Percentiles rank a stretch among this genome's conserved stretches.
Evolutionary conservation across 495 filamentous ascomycete genomes (phyloP).

Genomic region (Xylaria cubensis): DNA sequence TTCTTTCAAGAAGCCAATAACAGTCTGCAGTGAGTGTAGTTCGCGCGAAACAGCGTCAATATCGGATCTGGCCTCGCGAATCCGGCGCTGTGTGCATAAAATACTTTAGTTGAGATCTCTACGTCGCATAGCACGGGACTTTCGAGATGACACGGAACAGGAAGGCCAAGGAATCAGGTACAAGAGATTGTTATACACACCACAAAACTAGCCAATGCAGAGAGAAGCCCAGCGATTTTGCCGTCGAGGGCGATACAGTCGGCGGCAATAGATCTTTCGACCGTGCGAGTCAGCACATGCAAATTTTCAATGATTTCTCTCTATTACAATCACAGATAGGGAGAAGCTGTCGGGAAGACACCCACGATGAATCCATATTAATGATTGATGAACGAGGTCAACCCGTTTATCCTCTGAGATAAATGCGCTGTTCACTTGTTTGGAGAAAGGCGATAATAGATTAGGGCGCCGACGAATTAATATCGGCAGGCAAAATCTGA

Average conservation of each 20-base stretch:
- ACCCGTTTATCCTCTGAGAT: neutral
- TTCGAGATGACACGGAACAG: neutral
- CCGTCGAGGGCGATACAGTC: constrained; percentile 49
- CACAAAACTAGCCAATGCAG: constrained; percentile 40
- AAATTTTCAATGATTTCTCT: constrained; percentile 19
- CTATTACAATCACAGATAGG: neutral
- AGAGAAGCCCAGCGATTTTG: constrained; percentile 42
- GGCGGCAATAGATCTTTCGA: constrained; percentile 49
- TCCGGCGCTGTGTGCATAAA: constrained; percentile 36
- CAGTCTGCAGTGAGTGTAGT: constrained; percentile 54
- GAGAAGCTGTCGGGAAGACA: neutral
- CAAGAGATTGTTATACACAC: too few relatives aligned
- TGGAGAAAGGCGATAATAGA: neutral
- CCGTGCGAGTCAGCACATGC: constrained; percentile 38
- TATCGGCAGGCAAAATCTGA: neutral
- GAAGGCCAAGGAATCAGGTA: neutral
- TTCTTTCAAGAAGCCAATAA: constrained; percentile 53
- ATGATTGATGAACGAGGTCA: constrained; percentile 3
- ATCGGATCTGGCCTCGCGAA: constrained; percentile 55
- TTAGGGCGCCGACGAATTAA: constrained; percentile 1
- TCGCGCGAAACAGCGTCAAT: constrained; percentile 54
- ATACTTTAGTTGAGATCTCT: too few relatives aligned
- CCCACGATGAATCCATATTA: constrained; percentile 22
- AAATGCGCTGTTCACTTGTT: neutral
- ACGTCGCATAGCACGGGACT: too few relatives aligned